Conservation (phyloP, 2,329 filamentous ascomycete species). For the Cyclaneusma minus region DNA sequence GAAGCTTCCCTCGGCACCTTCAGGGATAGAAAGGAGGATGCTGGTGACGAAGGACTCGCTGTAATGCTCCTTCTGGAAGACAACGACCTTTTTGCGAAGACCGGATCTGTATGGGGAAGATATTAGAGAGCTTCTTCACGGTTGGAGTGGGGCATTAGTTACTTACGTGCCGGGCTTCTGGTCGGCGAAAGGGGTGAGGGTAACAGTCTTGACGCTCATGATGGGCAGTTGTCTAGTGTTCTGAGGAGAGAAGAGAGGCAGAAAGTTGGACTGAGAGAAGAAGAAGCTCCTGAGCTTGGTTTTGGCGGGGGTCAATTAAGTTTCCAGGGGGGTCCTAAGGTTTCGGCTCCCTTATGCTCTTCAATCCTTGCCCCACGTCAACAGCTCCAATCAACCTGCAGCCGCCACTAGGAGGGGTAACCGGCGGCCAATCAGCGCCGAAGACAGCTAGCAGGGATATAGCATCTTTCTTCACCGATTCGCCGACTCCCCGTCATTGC, state of each 20-base stretch:
- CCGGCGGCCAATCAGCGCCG: no score
- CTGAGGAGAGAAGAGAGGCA: conserved; percentile 3
- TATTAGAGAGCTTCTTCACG: conserved; percentile 11
- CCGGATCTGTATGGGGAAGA: conserved; percentile 51
- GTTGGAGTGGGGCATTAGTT: conserved; percentile 14
- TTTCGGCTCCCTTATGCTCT: no score
- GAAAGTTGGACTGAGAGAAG: conserved; percentile 4
- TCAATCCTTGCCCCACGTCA: conserved; percentile 2
- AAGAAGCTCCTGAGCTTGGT: no score
- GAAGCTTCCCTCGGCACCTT: conserved; percentile 67
- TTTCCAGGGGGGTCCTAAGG: no score
- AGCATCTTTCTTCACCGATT: no score
- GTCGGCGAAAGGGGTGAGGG: conserved; percentile 76
- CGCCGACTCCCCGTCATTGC: no score
- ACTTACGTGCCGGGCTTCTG: conserved; percentile 99
- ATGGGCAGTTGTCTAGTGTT: conserved; percentile 15
- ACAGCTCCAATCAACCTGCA: no score
- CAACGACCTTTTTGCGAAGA: conserved; percentile 96
- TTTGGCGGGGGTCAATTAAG: no score
- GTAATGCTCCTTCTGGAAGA: conserved; percentile 93
- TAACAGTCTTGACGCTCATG: conserved; percentile 69
- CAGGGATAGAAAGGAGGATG: conserved; percentile 90
- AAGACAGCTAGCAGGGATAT: no score
- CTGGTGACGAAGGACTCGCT: conserved; percentile 90
- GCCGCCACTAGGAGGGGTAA: no score